Evolutionary conservation across 208 protist genomes (phyloP), one percentile per base, ranked within the genome.

Genomic region (Leishmania martiniquensis): DNA sequence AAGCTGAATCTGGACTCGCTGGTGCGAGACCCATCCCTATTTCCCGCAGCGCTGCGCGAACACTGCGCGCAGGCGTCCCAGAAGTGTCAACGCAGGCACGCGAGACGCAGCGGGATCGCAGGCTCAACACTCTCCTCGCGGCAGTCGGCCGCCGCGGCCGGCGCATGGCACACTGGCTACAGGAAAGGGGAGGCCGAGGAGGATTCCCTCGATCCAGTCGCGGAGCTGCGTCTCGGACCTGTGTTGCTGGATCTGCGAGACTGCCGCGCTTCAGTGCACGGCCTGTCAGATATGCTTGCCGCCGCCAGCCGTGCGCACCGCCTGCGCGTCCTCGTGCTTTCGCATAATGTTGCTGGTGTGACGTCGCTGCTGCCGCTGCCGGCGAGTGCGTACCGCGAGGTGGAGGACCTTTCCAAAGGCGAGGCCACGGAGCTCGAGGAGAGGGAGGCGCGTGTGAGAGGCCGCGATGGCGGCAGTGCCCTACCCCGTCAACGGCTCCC

Each of bases 281-380:
- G 93, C 9, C 76, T 96, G 37, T 93, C 90, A 22, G 83, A 88
- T 32, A 82, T 94, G 34, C 81, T 95, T 47, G 85, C 86, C 25
- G 93, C 84, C 5, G 90, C 89, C 52, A 93, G 90, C 71, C 82
- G 76, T 47, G 83, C 90, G 4, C 86, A 93, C 39, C 81, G 88
- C 4, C 72, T 96, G 59, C 89, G 69, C 57, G 39, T 47, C 2
- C 49, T 94, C 25, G 32, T 90, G 29, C 42, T 91, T 3, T 80
- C 85, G n/a, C 76, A 83, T 72, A 93, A 93, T 75, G 74, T 82
- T 6, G 76, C 79, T n/a, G 75, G 81, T 44, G 67, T 84, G 25
- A 72, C 80, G 9, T 75, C 79, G 17, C 74, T 88, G 25, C 65
- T 86, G 34, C 81, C 83, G 22, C 68, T 80, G 47, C 75, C 80